These are phyloP conservation scores for Lactarius hatsudake DNA, from an alignment of 768 basidiomycete species.

Conservation along the genomic window DNA sequence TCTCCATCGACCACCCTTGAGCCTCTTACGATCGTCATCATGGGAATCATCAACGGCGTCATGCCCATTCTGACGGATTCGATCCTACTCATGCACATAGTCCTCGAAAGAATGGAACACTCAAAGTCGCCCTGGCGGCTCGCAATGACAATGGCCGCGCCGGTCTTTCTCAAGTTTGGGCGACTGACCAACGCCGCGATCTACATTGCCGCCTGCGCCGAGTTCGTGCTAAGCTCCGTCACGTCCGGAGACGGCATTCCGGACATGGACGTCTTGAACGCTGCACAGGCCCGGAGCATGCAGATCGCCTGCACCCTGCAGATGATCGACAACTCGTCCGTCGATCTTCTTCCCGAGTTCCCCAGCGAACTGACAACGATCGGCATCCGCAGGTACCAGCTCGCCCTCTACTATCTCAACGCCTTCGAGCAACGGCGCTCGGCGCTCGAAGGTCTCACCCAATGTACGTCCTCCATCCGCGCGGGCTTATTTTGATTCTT, in stretches of 20 bases:
- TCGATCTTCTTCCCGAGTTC: neutral
- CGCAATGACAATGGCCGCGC: conserved; percentile 14
- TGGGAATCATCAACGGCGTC: conserved; percentile 18
- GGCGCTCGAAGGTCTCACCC: neutral
- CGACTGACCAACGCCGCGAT: conserved; percentile 20
- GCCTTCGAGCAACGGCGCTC: conserved; percentile 19
- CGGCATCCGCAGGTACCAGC: conserved; percentile 13
- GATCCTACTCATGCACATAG: conserved; percentile 15
- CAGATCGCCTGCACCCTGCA: conserved; percentile 18
- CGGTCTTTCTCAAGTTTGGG: conserved; percentile 19
- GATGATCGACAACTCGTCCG: conserved; percentile 21
- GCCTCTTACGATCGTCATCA: conserved; percentile 19
- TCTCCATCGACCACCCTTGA: conserved; percentile 20
- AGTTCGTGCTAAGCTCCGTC: conserved; percentile 19
- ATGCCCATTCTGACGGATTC: conserved; percentile 18
- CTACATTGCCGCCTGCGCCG: conserved; percentile 20
- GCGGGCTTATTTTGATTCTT: neutral
- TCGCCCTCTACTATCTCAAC: conserved; percentile 20
- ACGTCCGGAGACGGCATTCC: conserved; percentile 13
- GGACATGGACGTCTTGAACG: conserved; percentile 17
- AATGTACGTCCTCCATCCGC: neutral
- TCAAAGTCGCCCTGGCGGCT: conserved; percentile 11
- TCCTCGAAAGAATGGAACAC: conserved; percentile 17
- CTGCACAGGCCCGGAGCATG: conserved; percentile 22
- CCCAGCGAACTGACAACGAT: neutral